Conservation (phyloP, 768 basidiomycete species). For the Boletellus ananas region DNA sequence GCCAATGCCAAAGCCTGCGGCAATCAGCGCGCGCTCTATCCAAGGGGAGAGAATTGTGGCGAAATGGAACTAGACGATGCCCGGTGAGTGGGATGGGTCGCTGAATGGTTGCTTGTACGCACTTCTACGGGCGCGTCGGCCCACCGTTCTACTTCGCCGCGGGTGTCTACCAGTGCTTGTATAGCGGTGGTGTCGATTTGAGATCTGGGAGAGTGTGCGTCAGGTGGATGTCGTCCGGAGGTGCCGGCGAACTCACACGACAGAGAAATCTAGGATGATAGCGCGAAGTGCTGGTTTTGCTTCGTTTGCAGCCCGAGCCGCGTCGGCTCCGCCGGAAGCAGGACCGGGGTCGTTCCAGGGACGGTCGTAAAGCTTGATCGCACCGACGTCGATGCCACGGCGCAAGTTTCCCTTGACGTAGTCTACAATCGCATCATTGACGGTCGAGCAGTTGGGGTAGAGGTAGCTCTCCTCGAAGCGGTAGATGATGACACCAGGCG, state of each 20-base stretch:
- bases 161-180: conserved; percentile 87
- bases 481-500: conserved; percentile 87
- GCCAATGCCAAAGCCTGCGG: conserved; percentile 89
- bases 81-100: neutral
- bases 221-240: neutral
- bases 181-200: conserved; percentile 91
- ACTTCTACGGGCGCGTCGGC: conserved; percentile 72
- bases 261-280: conserved; percentile 87
- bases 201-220: conserved; percentile 42
- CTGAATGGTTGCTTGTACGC: conserved; percentile 10
- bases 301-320: conserved; percentile 48
- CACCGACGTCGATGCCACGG: conserved; percentile 68
- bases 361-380: conserved; percentile 65
- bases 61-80: conserved; percentile 78
- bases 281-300: conserved; percentile 71
- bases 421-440: conserved; percentile 74
- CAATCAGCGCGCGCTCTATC: conserved; percentile 85
- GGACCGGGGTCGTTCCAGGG: conserved; percentile 96
- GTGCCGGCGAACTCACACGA: conserved; percentile 46
- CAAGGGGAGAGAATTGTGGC: conserved; percentile 88
- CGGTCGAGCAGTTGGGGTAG: conserved; percentile 70
- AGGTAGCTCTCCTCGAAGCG: conserved; percentile 88
- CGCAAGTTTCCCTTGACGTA: conserved; percentile 76
- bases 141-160: conserved; percentile 86
- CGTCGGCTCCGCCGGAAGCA: conserved; percentile 39